A percentile compares a stretch with the other conserved stretches of the same genome.
These are phyloP conservation scores for Cystobasidium tubakii DNA, from an alignment of 768 basidiomycete species.

Conservation along the genomic window DNA sequence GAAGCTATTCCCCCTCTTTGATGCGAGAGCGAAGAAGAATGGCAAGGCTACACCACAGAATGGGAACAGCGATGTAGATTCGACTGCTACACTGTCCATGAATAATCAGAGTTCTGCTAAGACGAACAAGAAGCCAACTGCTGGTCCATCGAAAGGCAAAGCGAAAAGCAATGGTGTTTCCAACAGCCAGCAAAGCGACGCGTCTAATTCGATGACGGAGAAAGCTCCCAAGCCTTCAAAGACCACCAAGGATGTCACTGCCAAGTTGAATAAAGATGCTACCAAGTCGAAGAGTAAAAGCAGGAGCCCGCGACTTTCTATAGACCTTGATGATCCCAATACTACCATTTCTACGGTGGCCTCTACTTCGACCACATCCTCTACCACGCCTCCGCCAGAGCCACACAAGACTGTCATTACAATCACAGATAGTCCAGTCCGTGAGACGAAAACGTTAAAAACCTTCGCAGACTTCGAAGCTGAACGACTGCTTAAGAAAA, in stretches of 20 bases:
- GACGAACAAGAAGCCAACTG: not conserved
- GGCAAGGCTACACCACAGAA: not conserved
- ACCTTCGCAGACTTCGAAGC: constrained; percentile 21
- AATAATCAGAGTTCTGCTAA: not conserved
- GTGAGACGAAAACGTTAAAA: not conserved
- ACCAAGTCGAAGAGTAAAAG: not conserved
- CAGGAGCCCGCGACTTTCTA: not conserved
- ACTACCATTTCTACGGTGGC: not conserved
- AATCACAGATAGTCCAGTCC: constrained; percentile 30
- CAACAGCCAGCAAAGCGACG: not conserved
- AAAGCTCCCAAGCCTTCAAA: not conserved
- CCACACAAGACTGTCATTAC: not conserved
- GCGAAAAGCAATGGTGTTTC: not conserved
- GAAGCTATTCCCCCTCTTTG: constrained; percentile 27
- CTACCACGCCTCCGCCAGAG: constrained; percentile 8
- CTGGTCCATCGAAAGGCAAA: not conserved
- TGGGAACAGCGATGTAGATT: not conserved
- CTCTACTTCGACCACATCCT: not conserved
- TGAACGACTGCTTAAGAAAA: constrained; percentile 3
- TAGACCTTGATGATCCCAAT: not conserved
- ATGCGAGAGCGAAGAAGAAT: constrained; percentile 1
- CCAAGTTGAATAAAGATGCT: no score
- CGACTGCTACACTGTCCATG: not conserved
- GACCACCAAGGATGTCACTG: not conserved
- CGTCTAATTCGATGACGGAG: not conserved